Evolutionary conservation across 257 asterid species (phyloP).

Genomic region (Penstemon newberryi): DNA sequence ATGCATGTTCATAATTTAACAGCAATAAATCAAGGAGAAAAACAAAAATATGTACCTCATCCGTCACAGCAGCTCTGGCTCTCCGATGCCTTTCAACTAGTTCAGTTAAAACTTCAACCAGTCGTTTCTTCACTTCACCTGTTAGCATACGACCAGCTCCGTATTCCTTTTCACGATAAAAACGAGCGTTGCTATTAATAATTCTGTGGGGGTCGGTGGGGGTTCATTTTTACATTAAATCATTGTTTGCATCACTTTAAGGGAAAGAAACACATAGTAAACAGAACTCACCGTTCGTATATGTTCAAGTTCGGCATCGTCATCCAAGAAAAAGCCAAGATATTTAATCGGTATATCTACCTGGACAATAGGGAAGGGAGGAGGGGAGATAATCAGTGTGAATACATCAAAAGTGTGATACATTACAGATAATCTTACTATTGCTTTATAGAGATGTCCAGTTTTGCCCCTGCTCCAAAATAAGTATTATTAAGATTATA

Average conservation of each 20-base stretch:
- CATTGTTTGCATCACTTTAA: neutral
- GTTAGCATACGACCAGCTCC: constrained; percentile 92
- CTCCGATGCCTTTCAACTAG: constrained; percentile 78
- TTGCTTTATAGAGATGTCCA: neutral
- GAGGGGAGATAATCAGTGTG: constrained; percentile 6
- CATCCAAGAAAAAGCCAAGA: constrained; percentile 93
- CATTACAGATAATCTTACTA: neutral
- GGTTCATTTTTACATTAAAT: neutral
- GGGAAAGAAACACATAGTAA: neutral
- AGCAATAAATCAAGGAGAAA: neutral
- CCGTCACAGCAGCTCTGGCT: constrained; percentile 90
- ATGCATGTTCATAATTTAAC: neutral
- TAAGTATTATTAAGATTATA: no score
- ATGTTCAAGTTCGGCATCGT: constrained; percentile 74
- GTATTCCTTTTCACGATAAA: constrained; percentile 56
- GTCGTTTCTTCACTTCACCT: constrained; percentile 84
- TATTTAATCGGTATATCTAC: constrained; percentile 87
- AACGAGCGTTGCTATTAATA: neutral
- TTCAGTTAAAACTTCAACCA: constrained; percentile 68
- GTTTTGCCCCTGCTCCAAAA: no score
- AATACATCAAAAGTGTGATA: neutral
- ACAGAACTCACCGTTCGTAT: constrained; percentile 50
- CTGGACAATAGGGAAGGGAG: constrained; percentile 35
- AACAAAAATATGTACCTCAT: constrained; percentile 52
- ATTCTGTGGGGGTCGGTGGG: neutral